Evolutionary conservation across 2,329 filamentous ascomycete genomes (phyloP), one percentile per base, ranked within the genome.

Genomic region (Emergomyces pasteurianus): DNA sequence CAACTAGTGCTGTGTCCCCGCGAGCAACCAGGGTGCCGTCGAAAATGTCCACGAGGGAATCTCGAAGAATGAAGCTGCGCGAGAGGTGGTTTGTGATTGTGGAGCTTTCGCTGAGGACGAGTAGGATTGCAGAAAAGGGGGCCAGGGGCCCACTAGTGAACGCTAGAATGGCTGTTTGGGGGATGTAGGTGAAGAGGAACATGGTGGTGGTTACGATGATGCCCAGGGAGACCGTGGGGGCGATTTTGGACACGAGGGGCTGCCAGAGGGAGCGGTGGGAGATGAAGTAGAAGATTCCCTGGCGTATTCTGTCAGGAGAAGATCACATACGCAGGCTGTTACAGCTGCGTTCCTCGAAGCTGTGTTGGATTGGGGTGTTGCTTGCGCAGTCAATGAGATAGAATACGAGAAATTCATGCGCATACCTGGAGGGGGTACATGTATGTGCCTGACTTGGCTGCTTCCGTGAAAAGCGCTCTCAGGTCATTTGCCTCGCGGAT

Each of bases 111-210:
- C 79, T 77, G 60, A 81, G 78, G 10, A 85, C 74, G 23, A 87
- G 83, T 31, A 88, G 73, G 4, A 77, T 77, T 28, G 81, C 84
- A 42, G 84, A 83, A 55, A 84, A 77, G 31, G 84, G 81, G 34
- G 83, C 86, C 9, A 89, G 70, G 54, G 83, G 92, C 0, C 92
- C 92, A 65, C 90, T 92, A 64, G 95, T 88, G 67, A 96, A 86
- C 58, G 90, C 81, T 52, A 96, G 82, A 16, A 96, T 74, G 0
- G 90, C 88, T 28, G 90, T 83, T 77, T 96, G 92, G 0, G 92
- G 92, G 9, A 86, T 71, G 72, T 96, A 96, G 56, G 91, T 88
- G 71, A 96, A 86, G 67, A 88, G 78, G 75, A 97, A 96, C 90
- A 96, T 95, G 73, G 83, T 79, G 12, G 80, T 79, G 1, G 92